A percentile compares a stretch with the other conserved stretches of the same genome.
phyloP scores from a whole-genome alignment of 169 alveolate genomes.

The Plasmodium malariae region DNA sequence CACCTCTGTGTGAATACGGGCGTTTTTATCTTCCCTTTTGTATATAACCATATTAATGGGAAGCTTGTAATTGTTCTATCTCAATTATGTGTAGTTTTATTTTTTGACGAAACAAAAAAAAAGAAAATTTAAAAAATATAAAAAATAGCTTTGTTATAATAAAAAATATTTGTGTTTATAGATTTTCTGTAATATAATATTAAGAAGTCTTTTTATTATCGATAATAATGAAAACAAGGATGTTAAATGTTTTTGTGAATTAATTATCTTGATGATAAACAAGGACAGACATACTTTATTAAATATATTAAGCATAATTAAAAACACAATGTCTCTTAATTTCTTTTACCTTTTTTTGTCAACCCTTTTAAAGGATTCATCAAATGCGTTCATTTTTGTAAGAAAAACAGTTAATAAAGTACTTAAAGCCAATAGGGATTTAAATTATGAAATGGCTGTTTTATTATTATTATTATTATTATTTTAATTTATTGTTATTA shows the following conservation, averaged over 20 bases:
- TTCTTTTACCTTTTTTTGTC: constrained; percentile 67
- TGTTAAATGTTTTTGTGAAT: constrained; percentile 56
- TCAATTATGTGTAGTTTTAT: not conserved
- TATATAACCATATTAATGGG: not conserved
- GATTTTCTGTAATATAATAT: constrained; percentile 58
- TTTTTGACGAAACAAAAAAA: not conserved
- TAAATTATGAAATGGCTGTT: no score
- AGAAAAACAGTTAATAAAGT: not conserved
- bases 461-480: no score
- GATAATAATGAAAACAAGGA: constrained; percentile 34
- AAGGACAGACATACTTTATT: constrained; percentile 36
- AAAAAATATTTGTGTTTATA: not conserved
- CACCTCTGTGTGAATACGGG: no score
- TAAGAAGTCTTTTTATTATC: constrained; percentile 40
- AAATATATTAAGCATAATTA: constrained; percentile 39
- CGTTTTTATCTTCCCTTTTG: not conserved
- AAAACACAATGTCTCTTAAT: constrained; percentile 37
- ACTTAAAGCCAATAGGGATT: no score
- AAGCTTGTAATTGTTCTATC: no score
- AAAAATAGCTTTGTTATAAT: not conserved
- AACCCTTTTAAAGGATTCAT: constrained; percentile 17
- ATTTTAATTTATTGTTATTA: no score
- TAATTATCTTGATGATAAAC: constrained; percentile 47
- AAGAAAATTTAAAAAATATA: not conserved
- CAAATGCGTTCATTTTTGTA: constrained; percentile 26